These are phyloP conservation scores for Pseudognaphalium luteoalbum DNA, from an alignment of 129 eudicot genomes.

Conservation along the genomic window DNA sequence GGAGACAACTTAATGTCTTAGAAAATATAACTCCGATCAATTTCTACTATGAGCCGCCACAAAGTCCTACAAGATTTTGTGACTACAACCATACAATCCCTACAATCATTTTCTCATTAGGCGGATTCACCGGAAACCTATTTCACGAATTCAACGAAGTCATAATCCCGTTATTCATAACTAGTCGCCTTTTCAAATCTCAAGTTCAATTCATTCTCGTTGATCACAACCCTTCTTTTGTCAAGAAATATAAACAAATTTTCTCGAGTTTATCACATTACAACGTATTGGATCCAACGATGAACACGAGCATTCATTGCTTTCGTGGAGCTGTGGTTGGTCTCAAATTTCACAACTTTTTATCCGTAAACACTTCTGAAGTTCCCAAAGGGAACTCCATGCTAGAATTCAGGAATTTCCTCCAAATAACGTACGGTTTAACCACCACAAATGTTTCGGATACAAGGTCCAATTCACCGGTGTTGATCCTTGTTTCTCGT, in stretches of 20 bases:
- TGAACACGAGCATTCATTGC: slow-evolving; percentile 34
- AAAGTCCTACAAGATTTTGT: slow-evolving; percentile 11
- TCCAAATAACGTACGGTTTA: slow-evolving; percentile 29
- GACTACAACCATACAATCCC: slow-evolving; percentile 41
- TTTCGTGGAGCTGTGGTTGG: slow-evolving; percentile 54
- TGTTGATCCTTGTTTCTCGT: slow-evolving; percentile 51
- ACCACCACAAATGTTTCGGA: slow-evolving; percentile 13
- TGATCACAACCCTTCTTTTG: slow-evolving; percentile 43
- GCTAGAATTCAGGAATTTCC: slow-evolving; percentile 38
- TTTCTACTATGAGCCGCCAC: slow-evolving; percentile 26
- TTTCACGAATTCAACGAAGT: slow-evolving; percentile 69
- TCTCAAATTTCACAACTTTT: slow-evolving; percentile 34
- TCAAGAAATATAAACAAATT: slow-evolving; percentile 32
- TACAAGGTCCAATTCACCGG: slow-evolving; percentile 29
- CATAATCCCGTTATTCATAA: slow-evolving; percentile 62
- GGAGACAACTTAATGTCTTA: slow-evolving; percentile 27
- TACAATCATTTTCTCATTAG: slow-evolving; percentile 55
- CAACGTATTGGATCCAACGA: slow-evolving; percentile 24
- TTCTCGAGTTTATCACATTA: slow-evolving; percentile 43
- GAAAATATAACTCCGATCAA: slow-evolving; percentile 33
- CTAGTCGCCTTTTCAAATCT: slow-evolving; percentile 45
- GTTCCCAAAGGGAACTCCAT: slow-evolving; percentile 44
- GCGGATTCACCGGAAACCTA: slow-evolving; percentile 54
- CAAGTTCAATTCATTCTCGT: slow-evolving; percentile 44
- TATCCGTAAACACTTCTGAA: slow-evolving; percentile 44